phyloP scores from a whole-genome alignment of 2,329 filamentous ascomycete species.

The Cucurbitaria berberidis region DNA sequence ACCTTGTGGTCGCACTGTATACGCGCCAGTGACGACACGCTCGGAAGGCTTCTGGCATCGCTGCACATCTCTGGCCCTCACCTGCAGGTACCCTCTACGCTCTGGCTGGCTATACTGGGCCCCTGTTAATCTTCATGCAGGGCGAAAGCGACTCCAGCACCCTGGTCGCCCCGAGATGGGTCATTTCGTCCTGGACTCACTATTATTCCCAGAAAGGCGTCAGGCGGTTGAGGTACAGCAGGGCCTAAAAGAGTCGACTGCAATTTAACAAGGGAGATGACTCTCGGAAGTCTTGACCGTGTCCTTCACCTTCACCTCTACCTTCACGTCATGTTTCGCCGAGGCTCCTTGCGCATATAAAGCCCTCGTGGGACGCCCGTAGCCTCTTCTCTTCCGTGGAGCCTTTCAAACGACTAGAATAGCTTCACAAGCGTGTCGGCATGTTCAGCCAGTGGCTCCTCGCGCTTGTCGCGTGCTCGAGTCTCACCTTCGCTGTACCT shows the following conservation, averaged over 20 bases:
- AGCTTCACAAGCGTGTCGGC: slow-evolving; percentile 3
- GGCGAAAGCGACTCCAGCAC: not conserved
- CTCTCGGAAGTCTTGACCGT: not conserved
- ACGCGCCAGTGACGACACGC: not conserved
- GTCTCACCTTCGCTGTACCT: slow-evolving; percentile 24
- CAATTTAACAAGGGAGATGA: slow-evolving; percentile 16
- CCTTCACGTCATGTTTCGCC: not conserved
- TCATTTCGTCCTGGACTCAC: not conserved
- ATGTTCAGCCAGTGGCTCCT: slow-evolving; percentile 30
- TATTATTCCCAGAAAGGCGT: not conserved
- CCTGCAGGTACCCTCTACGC: not conserved
- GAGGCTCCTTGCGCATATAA: slow-evolving; percentile 8
- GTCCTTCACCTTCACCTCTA: not conserved
- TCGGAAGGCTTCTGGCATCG: not conserved
- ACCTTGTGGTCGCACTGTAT: not conserved
- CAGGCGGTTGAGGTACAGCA: not conserved
- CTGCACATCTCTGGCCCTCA: not conserved
- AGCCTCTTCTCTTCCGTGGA: not conserved
- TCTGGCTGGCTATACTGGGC: not conserved
- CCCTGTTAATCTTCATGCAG: not conserved
- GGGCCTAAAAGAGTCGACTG: slow-evolving; percentile 3
- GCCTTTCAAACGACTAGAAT: slow-evolving; percentile 2
- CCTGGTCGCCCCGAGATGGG: not conserved
- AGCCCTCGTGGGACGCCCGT: not conserved
- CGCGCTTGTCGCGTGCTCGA: slow-evolving; percentile 21